Percentiles rank a stretch among this genome's conserved stretches.
phyloP scores from a whole-genome alignment of 2,329 filamentous ascomycete species.

The Talaromyces verruculosus region DNA sequence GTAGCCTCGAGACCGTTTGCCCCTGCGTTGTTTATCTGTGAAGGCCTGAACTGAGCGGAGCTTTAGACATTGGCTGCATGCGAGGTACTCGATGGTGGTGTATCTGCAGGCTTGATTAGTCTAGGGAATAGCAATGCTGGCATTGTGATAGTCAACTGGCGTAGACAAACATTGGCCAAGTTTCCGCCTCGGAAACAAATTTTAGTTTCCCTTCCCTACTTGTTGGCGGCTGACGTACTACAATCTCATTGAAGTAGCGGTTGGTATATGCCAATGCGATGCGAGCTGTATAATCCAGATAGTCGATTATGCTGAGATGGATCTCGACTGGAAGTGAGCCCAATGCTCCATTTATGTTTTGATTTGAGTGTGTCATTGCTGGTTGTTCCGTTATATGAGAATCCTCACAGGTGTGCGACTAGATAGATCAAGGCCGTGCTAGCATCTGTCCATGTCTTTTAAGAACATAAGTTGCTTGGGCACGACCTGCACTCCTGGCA shows the following conservation, averaged over 20 bases:
- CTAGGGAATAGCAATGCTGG: too few species aligned
- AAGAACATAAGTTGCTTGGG: not conserved
- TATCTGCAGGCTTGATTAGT: slow-evolving; percentile 12
- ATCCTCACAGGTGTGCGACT: too few species aligned
- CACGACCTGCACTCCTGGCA: not conserved
- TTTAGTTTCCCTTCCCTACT: not conserved
- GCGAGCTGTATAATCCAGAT: slow-evolving; percentile 16
- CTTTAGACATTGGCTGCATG: slow-evolving; percentile 21
- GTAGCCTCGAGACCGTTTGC: slow-evolving; percentile 15
- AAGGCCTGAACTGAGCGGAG: slow-evolving; percentile 14
- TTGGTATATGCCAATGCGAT: slow-evolving; percentile 21
- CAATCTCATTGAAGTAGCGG: slow-evolving; percentile 17
- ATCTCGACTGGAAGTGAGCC: slow-evolving; percentile 14
- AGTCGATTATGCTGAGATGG: slow-evolving; percentile 18
- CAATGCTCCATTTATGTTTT: slow-evolving; percentile 2
- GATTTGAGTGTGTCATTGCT: not conserved
- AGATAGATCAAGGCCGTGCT: not conserved
- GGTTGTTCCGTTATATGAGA: not conserved
- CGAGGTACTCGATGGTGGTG: not conserved
- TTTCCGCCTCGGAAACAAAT: slow-evolving; percentile 14
- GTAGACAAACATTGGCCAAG: slow-evolving; percentile 19
- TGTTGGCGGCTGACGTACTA: slow-evolving; percentile 12
- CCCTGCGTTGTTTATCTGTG: slow-evolving; percentile 7
- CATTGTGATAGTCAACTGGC: not conserved
- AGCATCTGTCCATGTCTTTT: not conserved